Evolutionary conservation across 495 filamentous ascomycete species (phyloP).

Genomic region (Aspergillus mulundensis): DNA sequence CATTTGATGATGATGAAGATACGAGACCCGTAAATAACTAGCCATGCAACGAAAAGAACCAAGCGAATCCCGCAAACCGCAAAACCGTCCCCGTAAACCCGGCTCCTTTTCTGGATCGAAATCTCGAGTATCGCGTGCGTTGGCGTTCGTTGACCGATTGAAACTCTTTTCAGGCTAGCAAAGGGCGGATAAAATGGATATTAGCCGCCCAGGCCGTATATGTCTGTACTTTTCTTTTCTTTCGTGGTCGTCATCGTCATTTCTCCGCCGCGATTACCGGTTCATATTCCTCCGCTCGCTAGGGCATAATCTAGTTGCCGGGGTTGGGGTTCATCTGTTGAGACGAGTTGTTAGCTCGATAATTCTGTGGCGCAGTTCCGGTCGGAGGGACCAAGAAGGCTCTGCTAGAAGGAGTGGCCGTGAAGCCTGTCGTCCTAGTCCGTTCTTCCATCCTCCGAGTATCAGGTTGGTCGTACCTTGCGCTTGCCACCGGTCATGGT

Average conservation of each 20-base stretch:
- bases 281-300: constrained; percentile 1
- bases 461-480: constrained; percentile 63
- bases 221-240: constrained; percentile 12
- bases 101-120: constrained; percentile 11
- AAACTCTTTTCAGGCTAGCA: constrained; percentile 8
- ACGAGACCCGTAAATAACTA: constrained; percentile 15
- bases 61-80: background rate
- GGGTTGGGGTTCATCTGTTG: constrained; percentile 32
- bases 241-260: constrained; percentile 17
- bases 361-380: background rate
- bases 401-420: background rate
- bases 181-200: background rate
- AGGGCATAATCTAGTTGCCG: constrained; percentile 14
- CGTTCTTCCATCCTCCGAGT: constrained; percentile 1
- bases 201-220: constrained; percentile 1
- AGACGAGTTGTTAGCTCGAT: background rate
- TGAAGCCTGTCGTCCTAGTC: background rate
- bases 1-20: constrained; percentile 18
- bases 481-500: constrained; percentile 98
- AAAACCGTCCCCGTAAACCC: constrained; percentile 7
- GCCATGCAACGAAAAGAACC: constrained; percentile 11
- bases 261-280: constrained; percentile 8
- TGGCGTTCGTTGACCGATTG: background rate
- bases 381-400: background rate
- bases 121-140: constrained; percentile 10